These are phyloP conservation scores for Fusarium veterinarium DNA, from an alignment of 2,329 filamentous ascomycete species.

Conservation along the genomic window DNA sequence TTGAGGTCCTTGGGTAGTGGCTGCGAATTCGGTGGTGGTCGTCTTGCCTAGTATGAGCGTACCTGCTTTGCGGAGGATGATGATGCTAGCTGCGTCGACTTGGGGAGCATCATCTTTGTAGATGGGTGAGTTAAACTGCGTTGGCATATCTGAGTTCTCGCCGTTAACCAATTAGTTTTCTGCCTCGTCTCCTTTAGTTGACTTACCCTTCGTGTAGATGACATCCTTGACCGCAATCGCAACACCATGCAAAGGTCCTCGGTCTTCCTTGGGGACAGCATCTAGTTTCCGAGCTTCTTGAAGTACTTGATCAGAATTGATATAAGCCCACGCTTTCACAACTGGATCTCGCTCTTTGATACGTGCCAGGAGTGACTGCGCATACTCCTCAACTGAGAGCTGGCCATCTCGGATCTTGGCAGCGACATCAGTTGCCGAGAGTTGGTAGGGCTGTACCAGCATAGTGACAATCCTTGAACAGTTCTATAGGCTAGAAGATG, in stretches of 20 bases:
- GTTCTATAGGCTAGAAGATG: fast-evolving
- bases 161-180: fast-evolving
- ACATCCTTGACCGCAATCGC: slow-evolving; percentile 27
- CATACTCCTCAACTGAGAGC: slow-evolving; percentile 36
- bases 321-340: slow-evolving; percentile 12
- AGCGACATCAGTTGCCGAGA: neutral
- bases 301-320: neutral
- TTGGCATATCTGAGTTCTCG: slow-evolving; percentile 61
- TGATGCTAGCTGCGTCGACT: slow-evolving; percentile 64
- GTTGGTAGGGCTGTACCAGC: neutral
- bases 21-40: slow-evolving; percentile 65
- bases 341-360: slow-evolving; percentile 11
- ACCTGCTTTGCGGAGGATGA: slow-evolving; percentile 63
- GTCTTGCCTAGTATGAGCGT: slow-evolving; percentile 60
- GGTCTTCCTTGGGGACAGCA: neutral
- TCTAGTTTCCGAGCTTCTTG: slow-evolving; percentile 8
- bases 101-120: slow-evolving; percentile 57
- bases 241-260: slow-evolving; percentile 19
- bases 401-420: slow-evolving; percentile 3
- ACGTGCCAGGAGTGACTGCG: neutral
- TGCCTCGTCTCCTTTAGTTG: fast-evolving
- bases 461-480: neutral
- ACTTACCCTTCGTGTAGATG: slow-evolving; percentile 24
- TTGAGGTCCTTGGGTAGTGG: slow-evolving; percentile 59
- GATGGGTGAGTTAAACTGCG: slow-evolving; percentile 64